A percentile compares a stretch with the other conserved stretches of the same genome.
phyloP scores from a whole-genome alignment of 2,329 filamentous ascomycete species.

The Colletotrichum tamarilloi region DNA sequence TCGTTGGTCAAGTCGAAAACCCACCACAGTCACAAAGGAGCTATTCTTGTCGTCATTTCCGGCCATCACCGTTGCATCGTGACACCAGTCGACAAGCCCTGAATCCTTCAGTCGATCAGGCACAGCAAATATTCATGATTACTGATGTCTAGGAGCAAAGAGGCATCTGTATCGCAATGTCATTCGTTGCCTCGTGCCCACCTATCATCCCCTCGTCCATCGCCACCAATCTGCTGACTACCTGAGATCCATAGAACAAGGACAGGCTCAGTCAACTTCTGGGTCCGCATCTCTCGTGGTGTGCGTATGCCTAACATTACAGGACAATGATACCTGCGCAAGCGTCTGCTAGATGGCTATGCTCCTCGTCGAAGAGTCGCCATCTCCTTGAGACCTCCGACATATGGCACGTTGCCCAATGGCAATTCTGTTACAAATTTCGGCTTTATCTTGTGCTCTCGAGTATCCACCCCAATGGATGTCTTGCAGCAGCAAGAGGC shows the following conservation, averaged over 20 bases:
- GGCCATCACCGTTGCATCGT: conserved; percentile 5
- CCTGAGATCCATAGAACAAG: neutral
- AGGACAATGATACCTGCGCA: neutral
- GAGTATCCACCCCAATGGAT: neutral
- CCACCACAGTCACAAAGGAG: neutral
- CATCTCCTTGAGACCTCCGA: neutral
- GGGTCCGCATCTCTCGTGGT: neutral
- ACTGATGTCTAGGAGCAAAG: neutral
- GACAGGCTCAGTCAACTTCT: neutral
- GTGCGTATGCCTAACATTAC: neutral
- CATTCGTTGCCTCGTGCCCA: neutral
- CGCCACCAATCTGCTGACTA: neutral
- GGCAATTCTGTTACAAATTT: neutral
- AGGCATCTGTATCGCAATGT: neutral
- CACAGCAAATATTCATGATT: neutral
- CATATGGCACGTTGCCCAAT: neutral
- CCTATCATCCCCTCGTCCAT: neutral
- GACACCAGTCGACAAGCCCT: conserved; percentile 7
- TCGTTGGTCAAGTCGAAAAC: neutral
- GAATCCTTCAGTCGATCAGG: neutral
- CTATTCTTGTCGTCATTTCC: conserved; percentile 8
- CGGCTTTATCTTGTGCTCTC: neutral
- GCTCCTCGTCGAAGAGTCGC: neutral
- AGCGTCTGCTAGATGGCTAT: neutral
- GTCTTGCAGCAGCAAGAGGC: neutral